These are phyloP conservation scores for Chrysoporthe austroafricana DNA, from an alignment of 2,329 filamentous ascomycete genomes.

Conservation along the genomic window DNA sequence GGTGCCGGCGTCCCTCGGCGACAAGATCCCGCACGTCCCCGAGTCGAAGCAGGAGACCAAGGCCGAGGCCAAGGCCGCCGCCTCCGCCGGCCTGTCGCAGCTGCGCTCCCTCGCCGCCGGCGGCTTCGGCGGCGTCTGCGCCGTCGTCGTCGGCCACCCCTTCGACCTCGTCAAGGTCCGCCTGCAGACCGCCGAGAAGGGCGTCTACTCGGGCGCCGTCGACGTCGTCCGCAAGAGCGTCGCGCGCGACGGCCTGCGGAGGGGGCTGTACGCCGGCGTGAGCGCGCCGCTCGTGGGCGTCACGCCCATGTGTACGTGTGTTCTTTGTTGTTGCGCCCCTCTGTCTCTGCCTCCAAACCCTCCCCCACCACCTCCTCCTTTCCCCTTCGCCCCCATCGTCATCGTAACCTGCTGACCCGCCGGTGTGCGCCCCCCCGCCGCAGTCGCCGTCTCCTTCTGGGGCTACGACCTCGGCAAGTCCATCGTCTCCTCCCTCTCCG, in stretches of 20 bases:
- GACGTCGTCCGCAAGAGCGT: constrained; percentile 91
- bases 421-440: background rate
- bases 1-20: constrained; percentile 41
- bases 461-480: constrained; percentile 96
- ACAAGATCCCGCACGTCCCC: constrained; percentile 48
- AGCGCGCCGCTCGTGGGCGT: constrained; percentile 93
- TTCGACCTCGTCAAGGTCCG: constrained; percentile 98
- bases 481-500: constrained; percentile 72
- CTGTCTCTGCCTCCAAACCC: too few relatives aligned
- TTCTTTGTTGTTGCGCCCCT: constrained; percentile 33
- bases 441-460: constrained; percentile 75
- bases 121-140: constrained; percentile 91
- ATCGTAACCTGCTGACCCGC: constrained; percentile 11
- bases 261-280: constrained; percentile 95
- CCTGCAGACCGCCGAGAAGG: constrained; percentile 92
- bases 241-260: constrained; percentile 77
- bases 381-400: too few relatives aligned
- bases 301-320: constrained; percentile 99
- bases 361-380: too few relatives aligned
- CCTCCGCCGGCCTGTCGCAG: constrained; percentile 49
- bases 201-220: constrained; percentile 86
- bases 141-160: constrained; percentile 91
- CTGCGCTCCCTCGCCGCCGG: constrained; percentile 85
- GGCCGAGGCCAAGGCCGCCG: constrained; percentile 46
- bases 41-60: constrained; percentile 50